Evolutionary conservation across 139 green algal species (phyloP).

Genomic region (Haematococcus sp.): DNA sequence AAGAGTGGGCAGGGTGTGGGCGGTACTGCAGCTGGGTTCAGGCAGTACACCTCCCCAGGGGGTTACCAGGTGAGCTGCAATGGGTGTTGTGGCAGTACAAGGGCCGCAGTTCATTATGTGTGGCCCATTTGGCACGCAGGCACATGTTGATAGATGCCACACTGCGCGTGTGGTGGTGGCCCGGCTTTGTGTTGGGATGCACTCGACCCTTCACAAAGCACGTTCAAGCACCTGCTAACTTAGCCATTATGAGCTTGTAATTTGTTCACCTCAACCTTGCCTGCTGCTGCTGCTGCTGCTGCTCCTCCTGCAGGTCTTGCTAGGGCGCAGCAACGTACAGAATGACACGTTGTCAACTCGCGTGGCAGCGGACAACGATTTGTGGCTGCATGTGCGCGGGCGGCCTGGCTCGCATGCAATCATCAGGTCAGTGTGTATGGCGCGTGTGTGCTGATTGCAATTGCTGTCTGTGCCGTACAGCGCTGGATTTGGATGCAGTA

Average conservation of each 20-base stretch:
- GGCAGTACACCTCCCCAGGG: conserved; percentile 58
- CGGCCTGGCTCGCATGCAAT: conserved; percentile 61
- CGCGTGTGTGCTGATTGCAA: no score
- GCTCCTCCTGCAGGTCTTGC: conserved; percentile 43
- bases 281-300: not conserved
- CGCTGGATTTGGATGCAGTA: not conserved
- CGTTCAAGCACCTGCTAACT: no score
- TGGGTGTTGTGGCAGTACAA: not conserved
- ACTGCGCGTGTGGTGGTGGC: no score
- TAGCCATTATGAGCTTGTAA: no score
- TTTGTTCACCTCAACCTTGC: no score
- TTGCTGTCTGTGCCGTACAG: no score
- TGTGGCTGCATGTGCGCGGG: conserved; percentile 86
- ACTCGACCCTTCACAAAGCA: no score
- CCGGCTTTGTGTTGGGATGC: no score
- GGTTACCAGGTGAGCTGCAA: conserved; percentile 38
- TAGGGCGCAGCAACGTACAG: conserved; percentile 84
- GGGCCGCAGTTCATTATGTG: not conserved
- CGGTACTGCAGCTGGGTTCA: conserved; percentile 26
- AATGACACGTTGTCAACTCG: conserved; percentile 77
- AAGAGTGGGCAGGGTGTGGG: not conserved
- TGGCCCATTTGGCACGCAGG: not conserved
- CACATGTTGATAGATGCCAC: no score
- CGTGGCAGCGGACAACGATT: conserved; percentile 61
- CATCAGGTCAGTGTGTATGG: conserved; percentile 24